These are phyloP conservation scores for Asterionellopsis glacialis DNA, from an alignment of 108 stramenopile genomes.

Conservation along the genomic window DNA sequence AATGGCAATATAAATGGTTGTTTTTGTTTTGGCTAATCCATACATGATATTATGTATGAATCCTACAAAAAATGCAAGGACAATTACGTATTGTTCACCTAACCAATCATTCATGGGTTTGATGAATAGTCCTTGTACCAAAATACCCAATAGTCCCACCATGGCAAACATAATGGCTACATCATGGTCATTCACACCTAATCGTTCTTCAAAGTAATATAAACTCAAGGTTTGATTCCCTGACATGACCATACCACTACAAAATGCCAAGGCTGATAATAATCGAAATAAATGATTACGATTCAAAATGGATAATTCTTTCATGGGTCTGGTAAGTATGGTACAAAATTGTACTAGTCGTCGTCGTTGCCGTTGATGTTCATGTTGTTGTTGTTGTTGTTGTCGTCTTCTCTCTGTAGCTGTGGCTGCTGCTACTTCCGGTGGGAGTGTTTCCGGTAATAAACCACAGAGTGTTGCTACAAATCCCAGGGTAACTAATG, in stretches of 20 bases:
- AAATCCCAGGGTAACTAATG: conserved; percentile 40
- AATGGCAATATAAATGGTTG: conserved; percentile 53
- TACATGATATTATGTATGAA: conserved; percentile 44
- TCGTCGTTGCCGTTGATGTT: not conserved
- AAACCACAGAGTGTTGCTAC: conserved; percentile 31
- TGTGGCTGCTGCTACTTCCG: conserved; percentile 45
- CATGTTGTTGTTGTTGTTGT: conserved; percentile 4
- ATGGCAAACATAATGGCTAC: conserved; percentile 64
- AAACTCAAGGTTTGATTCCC: conserved; percentile 71
- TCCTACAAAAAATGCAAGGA: conserved; percentile 44
- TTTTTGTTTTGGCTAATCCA: conserved; percentile 57
- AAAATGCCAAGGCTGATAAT: conserved; percentile 69
- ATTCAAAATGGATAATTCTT: conserved; percentile 76
- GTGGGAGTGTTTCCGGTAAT: conserved; percentile 73
- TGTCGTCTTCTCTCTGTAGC: conserved; percentile 1
- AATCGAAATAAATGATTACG: conserved; percentile 70
- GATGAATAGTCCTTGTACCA: conserved; percentile 65
- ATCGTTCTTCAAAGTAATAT: conserved; percentile 77
- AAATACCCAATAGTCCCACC: conserved; percentile 57
- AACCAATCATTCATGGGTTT: conserved; percentile 66
- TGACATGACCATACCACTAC: conserved; percentile 54
- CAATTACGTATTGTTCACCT: conserved; percentile 64
- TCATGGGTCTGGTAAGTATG: conserved; percentile 39
- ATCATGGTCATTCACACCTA: conserved; percentile 57
- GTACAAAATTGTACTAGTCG: not conserved